Percentiles rank a stretch among this genome's conserved stretches.
Conservation (phyloP, 176 grass and related monocot genomes). For the Carex parvula region DNA sequence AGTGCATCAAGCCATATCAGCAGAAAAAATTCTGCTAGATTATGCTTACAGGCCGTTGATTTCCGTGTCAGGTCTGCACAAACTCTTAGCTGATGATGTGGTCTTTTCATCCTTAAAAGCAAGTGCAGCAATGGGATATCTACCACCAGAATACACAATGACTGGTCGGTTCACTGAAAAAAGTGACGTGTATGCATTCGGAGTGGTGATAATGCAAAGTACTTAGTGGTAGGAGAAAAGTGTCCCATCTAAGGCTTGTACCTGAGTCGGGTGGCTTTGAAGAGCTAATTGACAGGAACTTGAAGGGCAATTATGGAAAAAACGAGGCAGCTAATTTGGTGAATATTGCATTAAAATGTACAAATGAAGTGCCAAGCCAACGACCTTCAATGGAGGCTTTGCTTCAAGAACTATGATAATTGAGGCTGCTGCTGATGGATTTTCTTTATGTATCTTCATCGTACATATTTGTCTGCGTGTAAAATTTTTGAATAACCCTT, state of each 20-base stretch:
- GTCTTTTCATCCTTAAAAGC: constrained; percentile 82
- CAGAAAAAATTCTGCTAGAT: constrained; percentile 73
- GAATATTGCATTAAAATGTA: constrained; percentile 46
- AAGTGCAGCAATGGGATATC: constrained; percentile 96
- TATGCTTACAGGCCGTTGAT: constrained; percentile 63
- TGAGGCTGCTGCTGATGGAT: neutral
- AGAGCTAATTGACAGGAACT: constrained; percentile 63
- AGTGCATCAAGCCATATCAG: constrained; percentile 78
- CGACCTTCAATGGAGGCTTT: constrained; percentile 59
- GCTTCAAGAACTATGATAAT: constrained; percentile 45
- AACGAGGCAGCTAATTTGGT: constrained; percentile 48
- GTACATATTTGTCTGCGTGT: constrained; percentile 24
- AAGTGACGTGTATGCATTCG: constrained; percentile 87
- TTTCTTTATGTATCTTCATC: constrained; percentile 24
- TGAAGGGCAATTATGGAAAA: constrained; percentile 52
- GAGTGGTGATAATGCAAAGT: constrained; percentile 77
- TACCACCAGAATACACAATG: constrained; percentile 84
- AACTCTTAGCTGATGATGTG: constrained; percentile 76
- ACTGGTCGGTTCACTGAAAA: constrained; percentile 77
- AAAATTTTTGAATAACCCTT: neutral
- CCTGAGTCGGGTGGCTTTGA: constrained; percentile 25
- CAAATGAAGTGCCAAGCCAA: constrained; percentile 50
- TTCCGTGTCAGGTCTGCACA: constrained; percentile 68
- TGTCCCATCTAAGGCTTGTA: constrained; percentile 25
- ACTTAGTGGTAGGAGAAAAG: constrained; percentile 58